A percentile compares a stretch with the other conserved stretches of the same genome.
Evolutionary conservation across 257 asterid species (phyloP).

Genomic region (Solanum paucissectum): DNA sequence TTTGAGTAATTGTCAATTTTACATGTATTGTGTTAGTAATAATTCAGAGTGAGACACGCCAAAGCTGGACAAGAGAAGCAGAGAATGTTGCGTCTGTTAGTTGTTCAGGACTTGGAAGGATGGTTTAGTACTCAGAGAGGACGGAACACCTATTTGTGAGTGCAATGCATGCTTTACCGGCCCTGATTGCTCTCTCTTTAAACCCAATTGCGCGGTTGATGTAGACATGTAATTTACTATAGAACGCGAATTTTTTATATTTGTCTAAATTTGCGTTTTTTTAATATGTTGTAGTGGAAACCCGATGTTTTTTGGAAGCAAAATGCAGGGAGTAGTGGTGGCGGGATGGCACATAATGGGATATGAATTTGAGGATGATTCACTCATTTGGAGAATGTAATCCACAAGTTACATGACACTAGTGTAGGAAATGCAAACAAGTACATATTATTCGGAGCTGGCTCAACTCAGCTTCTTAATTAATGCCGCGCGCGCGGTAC

Average conservation of each 20-base stretch:
- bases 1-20: not conserved
- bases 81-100: constrained; percentile 37
- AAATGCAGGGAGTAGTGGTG: not conserved
- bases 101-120: constrained; percentile 62
- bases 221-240: no score
- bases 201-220: no score
- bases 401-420: constrained; percentile 1
- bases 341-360: constrained; percentile 6
- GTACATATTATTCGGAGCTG: not conserved
- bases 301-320: constrained; percentile 15
- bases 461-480: constrained; percentile 7
- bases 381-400: not conserved
- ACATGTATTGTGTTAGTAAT: not conserved
- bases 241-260: no score
- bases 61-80: constrained; percentile 47
- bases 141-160: constrained; percentile 46
- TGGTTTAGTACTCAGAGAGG: constrained; percentile 13
- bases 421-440: not conserved
- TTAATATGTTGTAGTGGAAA: constrained; percentile 22
- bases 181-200: constrained; percentile 18
- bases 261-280: no score
- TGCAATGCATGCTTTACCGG: constrained; percentile 56
- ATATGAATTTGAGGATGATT: not conserved
- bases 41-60: not conserved
- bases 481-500: no score